Conservation (phyloP, 2,329 filamentous ascomycete genomes). For the Venturia asperata region DNA sequence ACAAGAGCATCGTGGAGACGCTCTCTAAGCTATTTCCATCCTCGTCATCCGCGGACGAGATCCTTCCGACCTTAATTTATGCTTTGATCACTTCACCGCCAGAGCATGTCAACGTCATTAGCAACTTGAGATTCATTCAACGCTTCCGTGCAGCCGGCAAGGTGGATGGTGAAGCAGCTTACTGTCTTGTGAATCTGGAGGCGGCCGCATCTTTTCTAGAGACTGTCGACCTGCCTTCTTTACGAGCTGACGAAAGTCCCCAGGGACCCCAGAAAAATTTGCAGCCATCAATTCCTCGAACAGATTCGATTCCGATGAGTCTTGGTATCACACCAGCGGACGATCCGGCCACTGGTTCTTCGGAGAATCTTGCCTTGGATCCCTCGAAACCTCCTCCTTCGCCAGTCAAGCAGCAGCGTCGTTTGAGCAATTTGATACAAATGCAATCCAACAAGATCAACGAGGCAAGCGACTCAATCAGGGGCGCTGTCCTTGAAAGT, state of each 20-base stretch:
- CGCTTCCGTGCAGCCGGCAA: constrained; percentile 79
- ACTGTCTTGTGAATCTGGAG: constrained; percentile 93
- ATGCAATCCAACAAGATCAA: constrained; percentile 74
- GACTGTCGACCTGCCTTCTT: constrained; percentile 84
- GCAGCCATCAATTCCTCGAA: constrained; percentile 42
- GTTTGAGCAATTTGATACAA: constrained; percentile 79
- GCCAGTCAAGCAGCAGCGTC: constrained; percentile 50
- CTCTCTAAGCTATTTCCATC: constrained; percentile 59
- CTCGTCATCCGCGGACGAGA: constrained; percentile 88
- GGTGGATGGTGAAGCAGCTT: constrained; percentile 87
- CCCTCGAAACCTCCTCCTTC: constrained; percentile 30
- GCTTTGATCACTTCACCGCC: constrained; percentile 85
- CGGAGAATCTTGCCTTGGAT: constrained; percentile 18
- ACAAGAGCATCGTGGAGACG: constrained; percentile 92
- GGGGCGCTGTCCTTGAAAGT: constrained; percentile 59
- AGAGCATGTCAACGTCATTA: constrained; percentile 80
- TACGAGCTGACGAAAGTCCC: constrained; percentile 71
- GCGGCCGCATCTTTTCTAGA: constrained; percentile 91
- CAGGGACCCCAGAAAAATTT: constrained; percentile 52
- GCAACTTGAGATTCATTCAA: constrained; percentile 92
- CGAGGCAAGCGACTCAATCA: constrained; percentile 74
- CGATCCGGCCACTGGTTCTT: constrained; percentile 23
- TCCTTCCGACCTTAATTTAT: constrained; percentile 94
- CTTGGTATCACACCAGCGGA: constrained; percentile 33
- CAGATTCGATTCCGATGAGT: constrained; percentile 31